A percentile compares a stretch with the other conserved stretches of the same genome.
Evolutionary conservation across 2,329 filamentous ascomycete genomes (phyloP).

Genomic region (Paraconiothyrium sp.): DNA sequence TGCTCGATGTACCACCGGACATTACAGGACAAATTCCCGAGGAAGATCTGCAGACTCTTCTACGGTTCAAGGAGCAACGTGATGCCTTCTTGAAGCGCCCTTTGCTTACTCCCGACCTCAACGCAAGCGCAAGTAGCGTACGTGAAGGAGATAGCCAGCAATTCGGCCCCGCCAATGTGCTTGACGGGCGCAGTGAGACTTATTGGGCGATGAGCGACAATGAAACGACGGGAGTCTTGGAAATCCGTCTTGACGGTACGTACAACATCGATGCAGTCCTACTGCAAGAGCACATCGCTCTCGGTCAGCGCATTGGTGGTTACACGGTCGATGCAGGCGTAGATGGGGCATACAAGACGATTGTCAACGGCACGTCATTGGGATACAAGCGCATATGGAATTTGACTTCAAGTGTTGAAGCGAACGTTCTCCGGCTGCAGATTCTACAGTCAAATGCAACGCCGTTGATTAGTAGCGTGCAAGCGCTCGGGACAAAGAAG

Average conservation of each 20-base stretch:
- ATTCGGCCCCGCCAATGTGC: conserved; percentile 21
- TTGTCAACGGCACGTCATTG: conserved; percentile 27
- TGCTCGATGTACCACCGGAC: conserved; percentile 27
- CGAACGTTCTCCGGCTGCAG: conserved; percentile 18
- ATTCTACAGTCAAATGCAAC: conserved; percentile 26
- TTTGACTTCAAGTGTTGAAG: conserved; percentile 12
- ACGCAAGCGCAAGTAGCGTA: conserved; percentile 20
- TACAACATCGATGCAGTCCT: conserved; percentile 23
- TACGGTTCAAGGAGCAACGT: conserved; percentile 20
- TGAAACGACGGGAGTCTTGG: conserved; percentile 20
- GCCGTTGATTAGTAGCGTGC: conserved; percentile 20
- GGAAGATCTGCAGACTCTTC: conserved; percentile 16
- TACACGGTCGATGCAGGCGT: conserved; percentile 23
- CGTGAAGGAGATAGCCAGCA: conserved; percentile 14
- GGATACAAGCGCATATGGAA: conserved; percentile 27
- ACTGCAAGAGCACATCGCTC: conserved; percentile 24
- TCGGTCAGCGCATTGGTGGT: conserved; percentile 27
- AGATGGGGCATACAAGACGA: conserved; percentile 13
- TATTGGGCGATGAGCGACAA: conserved; percentile 26
- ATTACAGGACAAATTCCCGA: conserved; percentile 18
- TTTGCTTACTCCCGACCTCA: conserved; percentile 4
- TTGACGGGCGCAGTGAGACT: conserved; percentile 16
- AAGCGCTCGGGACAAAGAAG: conserved; percentile 19
- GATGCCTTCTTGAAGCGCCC: conserved; percentile 21
- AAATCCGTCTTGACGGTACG: conserved; percentile 16